A percentile compares a stretch with the other conserved stretches of the same genome.
phyloP scores from a whole-genome alignment of 2,329 filamentous ascomycete species.

The Zasmidium cellare region DNA sequence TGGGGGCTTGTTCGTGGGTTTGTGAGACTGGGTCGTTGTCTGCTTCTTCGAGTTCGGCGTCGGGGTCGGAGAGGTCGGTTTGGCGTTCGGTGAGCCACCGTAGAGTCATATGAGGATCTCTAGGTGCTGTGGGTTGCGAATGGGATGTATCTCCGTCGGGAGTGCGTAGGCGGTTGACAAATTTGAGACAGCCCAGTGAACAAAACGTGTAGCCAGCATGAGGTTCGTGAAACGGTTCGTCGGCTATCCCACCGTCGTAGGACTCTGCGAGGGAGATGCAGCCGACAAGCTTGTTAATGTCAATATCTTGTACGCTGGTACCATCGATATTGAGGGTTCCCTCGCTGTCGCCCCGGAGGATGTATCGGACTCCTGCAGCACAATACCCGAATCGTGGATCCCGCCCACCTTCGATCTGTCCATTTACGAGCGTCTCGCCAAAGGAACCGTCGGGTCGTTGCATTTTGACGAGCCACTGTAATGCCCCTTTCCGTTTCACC shows the following conservation, averaged over 20 bases:
- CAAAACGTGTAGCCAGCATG: slow-evolving; percentile 93
- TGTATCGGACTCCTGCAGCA: slow-evolving; percentile 78
- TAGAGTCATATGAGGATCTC: slow-evolving; percentile 40
- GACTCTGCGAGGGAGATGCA: slow-evolving; percentile 70
- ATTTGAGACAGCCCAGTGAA: slow-evolving; percentile 72
- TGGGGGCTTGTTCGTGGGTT: background rate
- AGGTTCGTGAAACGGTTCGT: slow-evolving; percentile 76
- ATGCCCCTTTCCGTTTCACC: slow-evolving; percentile 66
- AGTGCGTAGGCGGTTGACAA: slow-evolving; percentile 64
- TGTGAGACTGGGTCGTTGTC: slow-evolving; percentile 3
- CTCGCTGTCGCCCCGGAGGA: slow-evolving; percentile 55
- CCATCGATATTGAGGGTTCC: slow-evolving; percentile 58
- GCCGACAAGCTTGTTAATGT: slow-evolving; percentile 66
- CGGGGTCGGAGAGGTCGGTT: slow-evolving; percentile 40
- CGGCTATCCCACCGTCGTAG: slow-evolving; percentile 82
- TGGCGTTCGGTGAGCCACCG: slow-evolving; percentile 51
- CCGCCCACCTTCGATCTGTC: slow-evolving; percentile 69
- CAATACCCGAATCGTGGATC: slow-evolving; percentile 90
- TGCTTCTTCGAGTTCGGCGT: slow-evolving; percentile 27
- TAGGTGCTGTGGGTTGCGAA: slow-evolving; percentile 28
- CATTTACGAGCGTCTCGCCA: slow-evolving; percentile 71
- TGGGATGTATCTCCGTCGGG: slow-evolving; percentile 10
- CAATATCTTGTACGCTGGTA: slow-evolving; percentile 67
- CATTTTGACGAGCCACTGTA: slow-evolving; percentile 72
- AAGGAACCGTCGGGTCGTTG: slow-evolving; percentile 89